Conservation (phyloP, 225 moss, liverwort and hornwort species). For the Bryum argenteum region DNA sequence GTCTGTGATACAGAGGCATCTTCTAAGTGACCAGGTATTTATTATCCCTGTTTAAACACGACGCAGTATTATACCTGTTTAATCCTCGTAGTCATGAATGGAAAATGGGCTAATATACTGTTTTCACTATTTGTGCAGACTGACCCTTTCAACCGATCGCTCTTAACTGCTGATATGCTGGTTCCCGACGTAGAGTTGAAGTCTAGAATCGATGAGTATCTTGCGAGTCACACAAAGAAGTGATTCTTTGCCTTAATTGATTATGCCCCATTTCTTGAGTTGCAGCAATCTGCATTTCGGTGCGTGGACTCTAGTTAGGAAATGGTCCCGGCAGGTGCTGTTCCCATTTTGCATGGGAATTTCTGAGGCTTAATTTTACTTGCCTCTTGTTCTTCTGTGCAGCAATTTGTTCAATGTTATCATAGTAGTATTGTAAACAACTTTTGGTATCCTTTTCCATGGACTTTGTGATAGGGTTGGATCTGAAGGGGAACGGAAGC, state of each 20-base stretch:
- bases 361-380: slow-evolving; percentile 25
- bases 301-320: slow-evolving; percentile 27
- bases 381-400: slow-evolving; percentile 16
- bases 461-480: background rate
- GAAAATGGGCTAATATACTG: slow-evolving; percentile 10
- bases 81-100: background rate
- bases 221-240: slow-evolving; percentile 65
- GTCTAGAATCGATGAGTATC: slow-evolving; percentile 76
- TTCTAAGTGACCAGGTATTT: slow-evolving; percentile 92
- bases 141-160: slow-evolving; percentile 96
- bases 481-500: slow-evolving; percentile 5
- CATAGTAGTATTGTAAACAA: slow-evolving; percentile 5
- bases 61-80: slow-evolving; percentile 7
- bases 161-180: slow-evolving; percentile 94
- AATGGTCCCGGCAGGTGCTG: slow-evolving; percentile 22
- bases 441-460: background rate
- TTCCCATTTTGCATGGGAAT: slow-evolving; percentile 41
- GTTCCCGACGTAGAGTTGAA: slow-evolving; percentile 79
- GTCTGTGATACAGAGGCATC: slow-evolving; percentile 97
- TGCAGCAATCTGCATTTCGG: slow-evolving; percentile 25
- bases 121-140: slow-evolving; percentile 63
- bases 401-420: slow-evolving; percentile 18
- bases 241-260: slow-evolving; percentile 23
- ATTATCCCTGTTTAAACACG: background rate
- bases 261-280: slow-evolving; percentile 16